Base-by-base conservation (phyloP, 1,284 basidiomycete genomes). In the Tranzscheliella williamsii region DNA sequence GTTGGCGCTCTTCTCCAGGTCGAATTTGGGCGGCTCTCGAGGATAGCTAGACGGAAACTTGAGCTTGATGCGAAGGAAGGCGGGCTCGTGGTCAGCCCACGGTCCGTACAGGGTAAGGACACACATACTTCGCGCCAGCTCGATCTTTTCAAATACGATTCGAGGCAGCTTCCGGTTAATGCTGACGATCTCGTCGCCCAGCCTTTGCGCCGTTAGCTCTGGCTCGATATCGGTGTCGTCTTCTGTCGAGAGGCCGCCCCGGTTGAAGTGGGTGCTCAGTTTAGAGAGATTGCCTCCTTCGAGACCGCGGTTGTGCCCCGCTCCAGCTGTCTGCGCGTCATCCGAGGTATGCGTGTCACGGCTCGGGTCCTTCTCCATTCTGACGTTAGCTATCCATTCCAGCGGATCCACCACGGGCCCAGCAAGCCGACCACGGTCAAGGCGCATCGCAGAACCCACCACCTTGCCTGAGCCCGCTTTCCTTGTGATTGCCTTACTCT, bases 61-160 rank as follows among this genome's bases (percentile, higher is more conserved):
- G 43, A 76, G 58, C 38, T 49, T 44, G 38, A 76, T 55, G 11
- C 75, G 72, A 27, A 77, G 20, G 39, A 72, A 76, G 1, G 66
- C 69, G 5, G 63, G 62, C 24, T 54, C 50, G 37, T 58, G 48
- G 22, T 70, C 55, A 4, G 64, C 70, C 73, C 75, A 76, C 0
- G 73, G 75, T 1, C 75, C 75, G 37, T 74, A 73, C 36, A 74
- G 56, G 7, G 57, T 58, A 7, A 72, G 40, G 6, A 67, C 70
- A 36, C 67, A 70, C 24, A 53, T 52, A 16, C 68, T 67, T 17
- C 60, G 45, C 3, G 65, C 67, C 2, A 75, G 48, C 31, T 75
- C 73, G 27, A 73, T 63, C 20, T 62, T 57, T 39, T 75, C 73
- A 34, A 74, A 68, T 0, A 63, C 43, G 24, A 67, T 58, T 17